Conservation (phyloP, 176 grass and related monocot genomes). For the Lolium rigidum region DNA sequence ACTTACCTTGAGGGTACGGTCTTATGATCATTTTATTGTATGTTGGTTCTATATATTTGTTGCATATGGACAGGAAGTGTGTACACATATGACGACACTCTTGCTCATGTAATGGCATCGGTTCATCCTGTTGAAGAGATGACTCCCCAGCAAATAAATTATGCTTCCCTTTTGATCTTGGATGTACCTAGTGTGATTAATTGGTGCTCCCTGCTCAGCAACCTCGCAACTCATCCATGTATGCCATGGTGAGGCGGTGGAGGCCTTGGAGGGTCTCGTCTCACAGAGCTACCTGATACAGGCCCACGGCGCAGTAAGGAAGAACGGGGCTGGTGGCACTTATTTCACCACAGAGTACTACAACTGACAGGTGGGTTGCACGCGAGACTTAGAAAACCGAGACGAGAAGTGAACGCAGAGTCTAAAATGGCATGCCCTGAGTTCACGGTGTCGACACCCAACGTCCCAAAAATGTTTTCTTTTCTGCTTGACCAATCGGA, state of each 20-base stretch:
- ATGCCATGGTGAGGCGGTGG: not conserved
- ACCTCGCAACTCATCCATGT: not conserved
- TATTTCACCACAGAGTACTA: no score
- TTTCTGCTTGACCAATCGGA: no score
- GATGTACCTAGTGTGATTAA: not conserved
- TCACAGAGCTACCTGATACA: no score
- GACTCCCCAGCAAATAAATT: not conserved
- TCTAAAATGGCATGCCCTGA: no score
- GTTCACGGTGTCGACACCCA: no score
- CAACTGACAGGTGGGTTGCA: no score
- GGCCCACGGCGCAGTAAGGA: no score
- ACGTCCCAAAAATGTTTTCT: no score
- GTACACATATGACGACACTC: not conserved
- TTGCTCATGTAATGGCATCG: not conserved
- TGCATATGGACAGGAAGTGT: not conserved
- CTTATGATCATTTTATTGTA: not conserved
- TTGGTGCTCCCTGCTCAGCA: not conserved
- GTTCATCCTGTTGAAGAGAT: not conserved
- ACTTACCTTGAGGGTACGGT: not conserved
- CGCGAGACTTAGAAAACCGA: no score
- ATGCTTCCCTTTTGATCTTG: not conserved
- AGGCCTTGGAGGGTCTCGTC: not conserved
- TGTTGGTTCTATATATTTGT: not conserved
- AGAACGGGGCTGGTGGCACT: no score
- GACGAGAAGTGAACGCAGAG: no score